Evolutionary conservation across 768 basidiomycete genomes (phyloP), one percentile per base, ranked within the genome.

Genomic region (Leccinum arenicola): DNA sequence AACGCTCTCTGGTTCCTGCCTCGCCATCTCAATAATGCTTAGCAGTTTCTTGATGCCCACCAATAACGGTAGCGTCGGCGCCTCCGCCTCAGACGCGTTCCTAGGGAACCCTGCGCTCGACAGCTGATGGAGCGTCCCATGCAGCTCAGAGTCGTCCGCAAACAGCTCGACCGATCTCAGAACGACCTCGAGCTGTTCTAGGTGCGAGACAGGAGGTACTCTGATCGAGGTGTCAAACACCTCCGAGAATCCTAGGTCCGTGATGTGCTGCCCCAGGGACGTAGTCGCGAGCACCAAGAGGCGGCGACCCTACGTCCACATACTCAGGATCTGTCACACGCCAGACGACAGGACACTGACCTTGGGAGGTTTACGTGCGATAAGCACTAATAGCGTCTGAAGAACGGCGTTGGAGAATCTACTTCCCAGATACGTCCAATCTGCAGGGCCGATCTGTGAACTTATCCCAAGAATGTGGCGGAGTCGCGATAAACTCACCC

Each of bases 361-460:
- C 83, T 97, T 97, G 1, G 97, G 97, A 47, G 97, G 97, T 60
- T 91, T 82, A 61, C 92, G 88, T 49, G 84, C 85, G 61, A 98
- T 85, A 25, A 99, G 78, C 0, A 98, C 95, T 53, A 97, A 77
- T 17, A 99, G 75, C 0, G 95, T 81, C 73, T 98, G 97, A 23
- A 99, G 78, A 5, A 98, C 93, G 8, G 87, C 79, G 71, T 98
- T 98, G 1, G 96, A 98, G 76, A 98, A 99, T 51, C 95, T 82
- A n/a, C 89, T 92, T 3, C 96, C 96, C 75, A 99, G 88, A 4
- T 95, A 93, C 6, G 93, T 95, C 91, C 94, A 99, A 64, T 98
- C 96, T 95, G 60, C 12, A 36, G 17, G 14, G 27, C 11, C 50
- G n/a, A 50, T 53, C 11, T 14, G 36, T 70, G 25, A 65, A 52